Conservation (phyloP, 202 grass and related monocot genomes). For the Elaeis oleifera region DNA sequence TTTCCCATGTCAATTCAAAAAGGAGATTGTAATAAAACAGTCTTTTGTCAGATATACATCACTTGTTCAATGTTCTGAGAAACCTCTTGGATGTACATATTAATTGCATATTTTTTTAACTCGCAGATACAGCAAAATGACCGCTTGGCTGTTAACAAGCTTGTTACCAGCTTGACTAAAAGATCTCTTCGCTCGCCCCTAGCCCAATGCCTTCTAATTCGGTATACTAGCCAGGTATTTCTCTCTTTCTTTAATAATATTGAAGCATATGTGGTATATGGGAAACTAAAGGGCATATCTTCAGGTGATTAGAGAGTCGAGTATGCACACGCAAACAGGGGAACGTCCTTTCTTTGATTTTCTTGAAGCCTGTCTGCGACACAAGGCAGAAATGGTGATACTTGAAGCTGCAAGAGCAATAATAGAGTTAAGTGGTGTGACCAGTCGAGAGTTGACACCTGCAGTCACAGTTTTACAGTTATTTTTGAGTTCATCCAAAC, state of each 20-base stretch:
- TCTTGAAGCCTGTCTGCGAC: constrained; percentile 82
- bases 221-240: constrained; percentile 60
- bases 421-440: constrained; percentile 93
- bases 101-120: neutral
- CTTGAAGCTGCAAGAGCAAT: constrained; percentile 95
- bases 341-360: constrained; percentile 96
- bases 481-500: constrained; percentile 99
- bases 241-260: constrained; percentile 11
- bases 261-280: constrained; percentile 5
- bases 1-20: too few relatives aligned
- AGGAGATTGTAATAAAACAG: too few relatives aligned
- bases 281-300: constrained; percentile 5
- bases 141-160: constrained; percentile 93
- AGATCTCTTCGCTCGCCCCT: constrained; percentile 91
- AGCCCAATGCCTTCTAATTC: constrained; percentile 90
- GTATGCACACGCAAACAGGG: constrained; percentile 52
- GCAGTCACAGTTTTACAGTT: constrained; percentile 93
- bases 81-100: too few relatives aligned
- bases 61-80: too few relatives aligned
- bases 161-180: constrained; percentile 89
- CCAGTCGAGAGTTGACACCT: constrained; percentile 83
- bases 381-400: constrained; percentile 98
- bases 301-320: constrained; percentile 90
- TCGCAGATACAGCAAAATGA: constrained; percentile 97
- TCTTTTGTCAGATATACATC: too few relatives aligned